Evolutionary conservation across 805 yeast species (phyloP).

Genomic region (Kregervanrija delftensis): DNA sequence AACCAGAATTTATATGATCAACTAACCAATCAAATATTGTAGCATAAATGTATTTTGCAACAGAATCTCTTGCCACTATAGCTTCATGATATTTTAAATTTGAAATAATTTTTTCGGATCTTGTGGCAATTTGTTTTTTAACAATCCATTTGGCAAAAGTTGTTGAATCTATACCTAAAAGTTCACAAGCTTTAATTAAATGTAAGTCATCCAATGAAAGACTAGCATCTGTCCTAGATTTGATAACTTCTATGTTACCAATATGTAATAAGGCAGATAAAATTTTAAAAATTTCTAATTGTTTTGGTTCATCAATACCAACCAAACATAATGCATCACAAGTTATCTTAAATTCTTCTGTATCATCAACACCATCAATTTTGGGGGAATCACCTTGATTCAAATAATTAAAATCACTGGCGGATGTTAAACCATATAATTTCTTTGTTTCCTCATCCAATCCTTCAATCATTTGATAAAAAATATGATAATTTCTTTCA

Average conservation of each 20-base stretch:
- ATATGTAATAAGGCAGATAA: slow-evolving; percentile 85
- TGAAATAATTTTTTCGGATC: slow-evolving; percentile 85
- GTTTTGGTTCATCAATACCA: slow-evolving; percentile 58
- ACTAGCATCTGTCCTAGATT: slow-evolving; percentile 76
- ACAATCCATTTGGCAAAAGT: slow-evolving; percentile 84
- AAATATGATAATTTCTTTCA: slow-evolving; percentile 92
- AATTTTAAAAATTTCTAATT: slow-evolving; percentile 63
- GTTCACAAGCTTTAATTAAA: slow-evolving; percentile 69
- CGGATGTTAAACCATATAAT: slow-evolving; percentile 51
- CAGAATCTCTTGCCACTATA: slow-evolving; percentile 87
- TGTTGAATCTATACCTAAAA: slow-evolving; percentile 69
- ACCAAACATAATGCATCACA: slow-evolving; percentile 69
- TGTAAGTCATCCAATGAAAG: slow-evolving; percentile 80
- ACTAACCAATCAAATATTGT: slow-evolving; percentile 95
- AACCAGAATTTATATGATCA: slow-evolving; percentile 68
- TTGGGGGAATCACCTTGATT: slow-evolving; percentile 74
- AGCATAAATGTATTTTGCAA: slow-evolving; percentile 87
- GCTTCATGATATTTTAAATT: slow-evolving; percentile 80
- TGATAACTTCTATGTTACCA: slow-evolving; percentile 83
- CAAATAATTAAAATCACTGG: slow-evolving; percentile 69
- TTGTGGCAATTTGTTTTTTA: slow-evolving; percentile 83
- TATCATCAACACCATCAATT: slow-evolving; percentile 77
- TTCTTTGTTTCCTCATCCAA: slow-evolving; percentile 49
- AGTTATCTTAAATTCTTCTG: slow-evolving; percentile 67
- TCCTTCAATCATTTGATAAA: slow-evolving; percentile 83